phyloP scores from a whole-genome alignment of 2,329 filamentous ascomycete genomes.

The Neofusicoccum laricinum region DNA sequence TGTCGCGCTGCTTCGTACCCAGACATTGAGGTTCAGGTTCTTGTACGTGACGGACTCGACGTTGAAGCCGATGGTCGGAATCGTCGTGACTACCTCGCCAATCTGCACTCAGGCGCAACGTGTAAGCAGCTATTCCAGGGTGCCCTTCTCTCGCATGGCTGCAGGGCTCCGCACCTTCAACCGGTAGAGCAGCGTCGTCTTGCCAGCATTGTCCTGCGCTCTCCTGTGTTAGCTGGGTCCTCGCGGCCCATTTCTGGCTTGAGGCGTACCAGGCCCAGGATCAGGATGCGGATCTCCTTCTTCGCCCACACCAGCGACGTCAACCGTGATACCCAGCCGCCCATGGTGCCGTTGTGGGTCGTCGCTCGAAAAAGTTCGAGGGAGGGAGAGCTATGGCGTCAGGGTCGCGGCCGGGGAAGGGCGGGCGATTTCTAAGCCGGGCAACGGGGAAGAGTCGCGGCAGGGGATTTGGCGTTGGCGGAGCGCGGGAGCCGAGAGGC shows the following conservation, averaged over 20 bases:
- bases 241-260: background rate
- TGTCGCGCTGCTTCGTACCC: constrained; percentile 58
- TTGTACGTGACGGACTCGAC: constrained; percentile 98
- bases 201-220: constrained; percentile 89
- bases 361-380: background rate
- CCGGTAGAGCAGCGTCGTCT: constrained; percentile 94
- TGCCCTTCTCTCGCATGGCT: background rate
- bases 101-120: constrained; percentile 57
- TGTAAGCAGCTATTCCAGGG: background rate
- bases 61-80: constrained; percentile 99
- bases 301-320: constrained; percentile 81
- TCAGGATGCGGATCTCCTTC: constrained; percentile 97
- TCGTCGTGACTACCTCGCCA: constrained; percentile 97
- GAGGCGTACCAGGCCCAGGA: constrained; percentile 77
- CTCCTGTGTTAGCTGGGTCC: constrained; percentile 3
- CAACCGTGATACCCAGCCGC: constrained; percentile 55
- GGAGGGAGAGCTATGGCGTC: constrained; percentile 7
- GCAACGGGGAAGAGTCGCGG: background rate
- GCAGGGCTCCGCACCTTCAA: constrained; percentile 65
- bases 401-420: constrained; percentile 16
- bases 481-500: background rate
- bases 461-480: background rate
- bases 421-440: background rate
- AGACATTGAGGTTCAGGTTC: constrained; percentile 98
- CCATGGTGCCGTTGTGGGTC: constrained; percentile 41